phyloP scores from a whole-genome alignment of 495 filamentous ascomycete species.

The Delitschia confertaspora region DNA sequence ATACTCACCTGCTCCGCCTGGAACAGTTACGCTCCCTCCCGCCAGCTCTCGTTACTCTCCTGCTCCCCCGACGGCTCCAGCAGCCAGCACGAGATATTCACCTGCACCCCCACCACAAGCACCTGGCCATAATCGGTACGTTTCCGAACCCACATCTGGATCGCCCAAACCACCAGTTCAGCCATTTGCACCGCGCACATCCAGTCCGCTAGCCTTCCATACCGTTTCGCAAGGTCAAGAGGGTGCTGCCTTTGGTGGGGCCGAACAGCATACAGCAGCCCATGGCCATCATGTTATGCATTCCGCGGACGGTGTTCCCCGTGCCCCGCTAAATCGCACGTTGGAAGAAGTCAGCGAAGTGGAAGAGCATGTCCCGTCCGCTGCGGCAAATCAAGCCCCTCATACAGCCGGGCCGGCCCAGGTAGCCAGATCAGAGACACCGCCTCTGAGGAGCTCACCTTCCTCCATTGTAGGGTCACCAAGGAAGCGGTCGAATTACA shows the following conservation, averaged over 20 bases:
- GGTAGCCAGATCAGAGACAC: slow-evolving; percentile 18
- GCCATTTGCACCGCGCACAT: slow-evolving; percentile 74
- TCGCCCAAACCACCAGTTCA: slow-evolving; percentile 40
- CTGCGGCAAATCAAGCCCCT: neutral
- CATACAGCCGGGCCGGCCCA: slow-evolving; percentile 22
- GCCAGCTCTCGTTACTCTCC: slow-evolving; percentile 21
- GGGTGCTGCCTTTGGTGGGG: slow-evolving; percentile 17
- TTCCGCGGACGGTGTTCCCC: slow-evolving; percentile 13
- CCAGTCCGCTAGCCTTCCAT: slow-evolving; percentile 68
- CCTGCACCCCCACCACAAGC: slow-evolving; percentile 42
- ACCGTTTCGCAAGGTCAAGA: slow-evolving; percentile 38
- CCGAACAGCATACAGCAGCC: slow-evolving; percentile 8
- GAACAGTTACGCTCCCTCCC: slow-evolving; percentile 5
- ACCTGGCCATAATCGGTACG: slow-evolving; percentile 24
- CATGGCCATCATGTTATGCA: slow-evolving; percentile 24
- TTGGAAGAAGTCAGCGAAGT: slow-evolving; percentile 22
- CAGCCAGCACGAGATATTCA: slow-evolving; percentile 42
- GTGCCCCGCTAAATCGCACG: slow-evolving; percentile 5
- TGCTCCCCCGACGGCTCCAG: slow-evolving; percentile 32
- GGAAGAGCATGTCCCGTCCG: slow-evolving; percentile 12
- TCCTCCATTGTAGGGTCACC: slow-evolving; percentile 45
- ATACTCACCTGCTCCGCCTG: slow-evolving; percentile 19
- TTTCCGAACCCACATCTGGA: slow-evolving; percentile 22
- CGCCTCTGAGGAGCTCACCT: slow-evolving; percentile 28
- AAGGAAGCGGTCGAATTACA: slow-evolving; percentile 34